Conservation (phyloP, 495 filamentous ascomycete species). For the Aspergillus sclerotiicarbonarius region DNA sequence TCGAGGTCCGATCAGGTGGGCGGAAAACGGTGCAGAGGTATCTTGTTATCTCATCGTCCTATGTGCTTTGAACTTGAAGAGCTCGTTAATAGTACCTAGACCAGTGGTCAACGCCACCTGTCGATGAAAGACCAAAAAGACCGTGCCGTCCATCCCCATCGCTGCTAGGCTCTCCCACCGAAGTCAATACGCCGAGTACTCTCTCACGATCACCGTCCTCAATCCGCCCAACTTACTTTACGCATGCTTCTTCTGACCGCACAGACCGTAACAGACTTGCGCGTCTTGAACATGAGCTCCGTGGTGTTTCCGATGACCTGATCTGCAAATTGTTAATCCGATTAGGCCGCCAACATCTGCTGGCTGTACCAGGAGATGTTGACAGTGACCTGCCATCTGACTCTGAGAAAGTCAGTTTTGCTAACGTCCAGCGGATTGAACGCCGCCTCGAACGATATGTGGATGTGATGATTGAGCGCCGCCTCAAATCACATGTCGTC, state of each 20-base stretch:
- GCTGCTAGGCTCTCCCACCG: conserved; percentile 20
- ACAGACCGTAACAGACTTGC: conserved; percentile 17
- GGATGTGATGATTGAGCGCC: conserved; percentile 17
- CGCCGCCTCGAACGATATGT: conserved; percentile 18
- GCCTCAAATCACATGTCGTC: conserved; percentile 16
- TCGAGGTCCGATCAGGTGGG: conserved; percentile 9
- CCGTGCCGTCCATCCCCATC: conserved; percentile 14
- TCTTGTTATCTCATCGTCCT: conserved; percentile 13
- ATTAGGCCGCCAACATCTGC: conserved; percentile 19
- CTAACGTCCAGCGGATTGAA: conserved; percentile 14
- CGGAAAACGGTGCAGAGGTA: conserved; percentile 23
- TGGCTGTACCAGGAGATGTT: conserved; percentile 18
- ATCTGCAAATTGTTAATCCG: conserved; percentile 19
- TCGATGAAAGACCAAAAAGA: conserved; percentile 20
- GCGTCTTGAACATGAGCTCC: conserved; percentile 17
- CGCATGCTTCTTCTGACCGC: conserved; percentile 12
- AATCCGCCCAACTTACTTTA: conserved; percentile 19
- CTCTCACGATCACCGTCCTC: conserved; percentile 18
- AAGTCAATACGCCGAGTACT: conserved; percentile 22
- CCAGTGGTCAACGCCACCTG: conserved; percentile 10
- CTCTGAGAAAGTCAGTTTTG: conserved; percentile 10
- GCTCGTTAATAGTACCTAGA: conserved; percentile 22
- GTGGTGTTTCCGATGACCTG: conserved; percentile 17
- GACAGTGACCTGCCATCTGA: conserved; percentile 12
- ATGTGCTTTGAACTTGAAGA: conserved; percentile 18